phyloP scores from a whole-genome alignment of 225 moss, liverwort and hornwort genomes.

The Straminergon stramineum region DNA sequence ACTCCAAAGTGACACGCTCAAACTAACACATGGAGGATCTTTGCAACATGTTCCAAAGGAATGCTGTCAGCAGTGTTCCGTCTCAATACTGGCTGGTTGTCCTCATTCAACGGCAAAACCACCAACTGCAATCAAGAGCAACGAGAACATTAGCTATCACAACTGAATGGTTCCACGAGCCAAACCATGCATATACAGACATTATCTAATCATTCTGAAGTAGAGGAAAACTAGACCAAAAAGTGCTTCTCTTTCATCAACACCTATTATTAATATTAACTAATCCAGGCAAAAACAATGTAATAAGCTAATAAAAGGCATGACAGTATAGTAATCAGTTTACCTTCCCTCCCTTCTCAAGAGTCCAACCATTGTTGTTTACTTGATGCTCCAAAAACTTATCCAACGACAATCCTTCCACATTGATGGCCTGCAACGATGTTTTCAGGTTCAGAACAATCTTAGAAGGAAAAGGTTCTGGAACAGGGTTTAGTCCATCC shows the following conservation, averaged over 20 bases:
- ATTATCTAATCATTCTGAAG: neutral
- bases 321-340: neutral
- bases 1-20: conserved; percentile 7
- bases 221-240: neutral
- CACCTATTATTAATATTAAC: neutral
- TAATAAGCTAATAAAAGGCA: neutral
- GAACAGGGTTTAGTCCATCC: neutral
- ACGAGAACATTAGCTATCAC: conserved; percentile 1
- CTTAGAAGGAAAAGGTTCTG: neutral
- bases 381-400: conserved; percentile 96
- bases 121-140: conserved; percentile 50
- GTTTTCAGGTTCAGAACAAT: neutral
- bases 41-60: conserved; percentile 90
- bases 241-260: neutral
- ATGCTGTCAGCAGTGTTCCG: conserved; percentile 93
- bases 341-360: conserved; percentile 93
- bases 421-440: conserved; percentile 70
- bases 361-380: conserved; percentile 76
- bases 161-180: neutral
- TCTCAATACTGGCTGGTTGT: conserved; percentile 88
- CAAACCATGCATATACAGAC: neutral
- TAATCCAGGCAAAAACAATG: neutral
- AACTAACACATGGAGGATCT: conserved; percentile 76
- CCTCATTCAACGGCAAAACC: conserved; percentile 84
- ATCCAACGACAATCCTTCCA: conserved; percentile 88